Base-by-base conservation (phyloP, 805 yeast species). In the Teunomyces tritomae region DNA sequence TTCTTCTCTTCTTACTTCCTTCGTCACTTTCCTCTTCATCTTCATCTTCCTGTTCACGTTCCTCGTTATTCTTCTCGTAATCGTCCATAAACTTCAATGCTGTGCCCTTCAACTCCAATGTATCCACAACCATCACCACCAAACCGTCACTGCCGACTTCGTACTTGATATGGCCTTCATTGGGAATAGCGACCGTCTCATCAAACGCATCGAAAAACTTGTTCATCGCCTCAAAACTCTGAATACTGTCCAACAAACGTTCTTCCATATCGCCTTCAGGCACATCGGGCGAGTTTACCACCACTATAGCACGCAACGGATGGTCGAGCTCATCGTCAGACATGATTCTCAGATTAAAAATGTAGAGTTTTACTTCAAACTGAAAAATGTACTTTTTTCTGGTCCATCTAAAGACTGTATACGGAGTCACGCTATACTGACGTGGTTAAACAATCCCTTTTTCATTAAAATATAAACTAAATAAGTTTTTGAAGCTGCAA, bases 81-180 rank as follows among this genome's bases (percentile, higher is more conserved):
- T 62, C 67, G 49, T 76, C 80, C 27, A 80, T 69, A 58, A 76
- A 79, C 40, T 59, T 54, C 51, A 73, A 62, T 28, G 72, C 79
- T 29, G 57, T 58, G 14, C 61, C 61, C 49, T 66, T 69, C 53
- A 80, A 62, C 28, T 59, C 64, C 14, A 55, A 49, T 5, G 66
- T 64, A 49, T 76, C 79, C 29, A 78, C 83, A n/a, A 80, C 68
- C 27, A 80, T 71, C 47, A 80, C 79, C 47, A 80, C 80, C 46
- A 80, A 62, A 3, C 85, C 85, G 56, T 80, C 85, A 44, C 82
- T 77, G 3, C 84, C 84, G 2, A 79, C 83, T 51, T 80, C 84
- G 54, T 80, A 80, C 57, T 79, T 79, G 53, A 80, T 72, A 49
- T 73, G 71, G 4, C 74, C 77, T 50, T 79, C 80, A 52, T 80